These are phyloP conservation scores for Penicillium sclerotigenum DNA, from an alignment of 2,329 filamentous ascomycete genomes.

Conservation along the genomic window DNA sequence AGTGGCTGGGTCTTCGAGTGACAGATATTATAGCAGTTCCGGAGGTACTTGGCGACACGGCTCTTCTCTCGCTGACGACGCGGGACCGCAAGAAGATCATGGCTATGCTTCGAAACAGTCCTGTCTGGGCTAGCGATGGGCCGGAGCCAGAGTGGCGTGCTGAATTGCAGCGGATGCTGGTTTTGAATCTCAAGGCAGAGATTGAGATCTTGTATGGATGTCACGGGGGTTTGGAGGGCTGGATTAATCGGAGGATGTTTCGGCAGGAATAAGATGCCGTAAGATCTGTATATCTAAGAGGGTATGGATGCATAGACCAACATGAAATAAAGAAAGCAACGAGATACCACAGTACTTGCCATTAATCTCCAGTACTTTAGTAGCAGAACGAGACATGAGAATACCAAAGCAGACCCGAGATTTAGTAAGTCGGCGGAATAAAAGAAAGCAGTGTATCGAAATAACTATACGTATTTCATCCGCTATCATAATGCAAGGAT, in stretches of 20 bases:
- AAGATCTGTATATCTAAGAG: neutral
- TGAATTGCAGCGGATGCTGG: conserved; percentile 60
- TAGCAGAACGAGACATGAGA: too few relatives aligned
- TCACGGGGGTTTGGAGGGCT: conserved; percentile 41
- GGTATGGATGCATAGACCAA: neutral
- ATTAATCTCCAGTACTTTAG: neutral
- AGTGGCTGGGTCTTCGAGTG: conserved; percentile 58
- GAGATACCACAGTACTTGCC: neutral
- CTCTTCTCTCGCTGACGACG: conserved; percentile 47
- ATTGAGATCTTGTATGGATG: conserved; percentile 54
- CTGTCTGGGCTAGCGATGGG: conserved; percentile 44
- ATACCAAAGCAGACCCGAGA: neutral
- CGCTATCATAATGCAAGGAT: conserved; percentile 10
- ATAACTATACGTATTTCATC: conserved; percentile 3
- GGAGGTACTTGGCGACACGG: conserved; percentile 21
- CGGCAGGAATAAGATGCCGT: conserved; percentile 11
- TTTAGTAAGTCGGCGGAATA: neutral
- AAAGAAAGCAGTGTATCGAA: neutral
- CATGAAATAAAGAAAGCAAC: neutral
- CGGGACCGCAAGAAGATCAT: conserved; percentile 56
- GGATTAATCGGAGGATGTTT: conserved; percentile 42
- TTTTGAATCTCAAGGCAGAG: conserved; percentile 61
- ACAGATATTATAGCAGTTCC: conserved; percentile 36
- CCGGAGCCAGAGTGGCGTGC: conserved; percentile 46
- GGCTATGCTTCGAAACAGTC: conserved; percentile 51